These are phyloP conservation scores for Brassica napus DNA, from an alignment of 345 rosid species.

Conservation along the genomic window Da-Ae NC_063451.1:41345001-41345500, in stretches of 20 bases:
- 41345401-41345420: slow-evolving; percentile 12
- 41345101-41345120: slow-evolving; percentile 38
- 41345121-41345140: slow-evolving; percentile 43
- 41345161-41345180: slow-evolving; percentile 45
- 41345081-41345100: slow-evolving; percentile 36
- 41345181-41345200: slow-evolving; percentile 51
- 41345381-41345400: slow-evolving; percentile 11
- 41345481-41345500: neutral
- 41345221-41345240: slow-evolving; percentile 46
- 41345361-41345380: slow-evolving; percentile 7
- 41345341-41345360: slow-evolving; percentile 19
- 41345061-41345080: slow-evolving; percentile 33
- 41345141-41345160: slow-evolving; percentile 51
- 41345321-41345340: slow-evolving; percentile 36
- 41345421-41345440: slow-evolving; percentile 3
- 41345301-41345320: slow-evolving; percentile 14
- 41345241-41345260: slow-evolving; percentile 40
- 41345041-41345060: slow-evolving; percentile 14
- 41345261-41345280: neutral
- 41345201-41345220: slow-evolving; percentile 47
- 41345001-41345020: slow-evolving; percentile 37
- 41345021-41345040: slow-evolving; percentile 10
- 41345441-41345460: slow-evolving; percentile 27
- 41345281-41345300: neutral
- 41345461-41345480: neutral